Percentiles rank a stretch among this genome's conserved stretches.
phyloP scores from a whole-genome alignment of 768 basidiomycete genomes.

The Gymnopilus dilepis region DNA sequence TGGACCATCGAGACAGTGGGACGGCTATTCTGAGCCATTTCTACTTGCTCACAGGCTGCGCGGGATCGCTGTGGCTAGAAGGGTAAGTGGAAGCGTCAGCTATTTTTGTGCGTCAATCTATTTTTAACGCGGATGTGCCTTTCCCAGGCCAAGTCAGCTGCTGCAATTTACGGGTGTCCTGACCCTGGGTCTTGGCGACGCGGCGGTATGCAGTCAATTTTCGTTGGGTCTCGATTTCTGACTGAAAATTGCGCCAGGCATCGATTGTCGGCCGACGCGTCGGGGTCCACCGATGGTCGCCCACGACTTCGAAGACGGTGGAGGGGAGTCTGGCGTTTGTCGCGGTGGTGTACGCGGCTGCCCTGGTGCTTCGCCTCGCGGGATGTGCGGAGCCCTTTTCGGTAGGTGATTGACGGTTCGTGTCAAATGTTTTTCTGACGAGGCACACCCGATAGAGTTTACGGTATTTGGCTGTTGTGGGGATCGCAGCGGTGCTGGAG shows the following conservation, averaged over 20 bases:
- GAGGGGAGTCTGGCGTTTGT: constrained; percentile 91
- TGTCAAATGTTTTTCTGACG: constrained; percentile 8
- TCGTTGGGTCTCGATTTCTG: background rate
- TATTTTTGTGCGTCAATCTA: background rate
- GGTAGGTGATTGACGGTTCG: constrained; percentile 50
- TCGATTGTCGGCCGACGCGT: constrained; percentile 90
- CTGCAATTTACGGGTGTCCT: constrained; percentile 85
- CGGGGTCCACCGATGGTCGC: constrained; percentile 85
- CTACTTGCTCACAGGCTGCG: constrained; percentile 94
- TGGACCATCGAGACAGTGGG: constrained; percentile 93
- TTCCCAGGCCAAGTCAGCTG: constrained; percentile 45
- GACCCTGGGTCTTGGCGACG: constrained; percentile 91
- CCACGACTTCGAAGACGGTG: constrained; percentile 83
- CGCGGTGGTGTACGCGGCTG: constrained; percentile 67
- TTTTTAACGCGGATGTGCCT: background rate
- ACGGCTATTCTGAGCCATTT: constrained; percentile 98
- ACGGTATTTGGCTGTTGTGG: constrained; percentile 68
- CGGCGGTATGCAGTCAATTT: constrained; percentile 63
- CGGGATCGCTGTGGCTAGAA: constrained; percentile 94
- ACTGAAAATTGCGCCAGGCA: constrained; percentile 55
- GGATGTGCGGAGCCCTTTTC: constrained; percentile 79
- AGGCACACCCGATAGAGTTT: constrained; percentile 49
- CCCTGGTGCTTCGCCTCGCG: constrained; percentile 70
- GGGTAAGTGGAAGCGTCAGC: constrained; percentile 56
- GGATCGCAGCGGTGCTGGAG: constrained; percentile 79